Base-by-base conservation (phyloP, 2,329 filamentous ascomycete genomes). In the Scolecobasidium constrictum region DNA sequence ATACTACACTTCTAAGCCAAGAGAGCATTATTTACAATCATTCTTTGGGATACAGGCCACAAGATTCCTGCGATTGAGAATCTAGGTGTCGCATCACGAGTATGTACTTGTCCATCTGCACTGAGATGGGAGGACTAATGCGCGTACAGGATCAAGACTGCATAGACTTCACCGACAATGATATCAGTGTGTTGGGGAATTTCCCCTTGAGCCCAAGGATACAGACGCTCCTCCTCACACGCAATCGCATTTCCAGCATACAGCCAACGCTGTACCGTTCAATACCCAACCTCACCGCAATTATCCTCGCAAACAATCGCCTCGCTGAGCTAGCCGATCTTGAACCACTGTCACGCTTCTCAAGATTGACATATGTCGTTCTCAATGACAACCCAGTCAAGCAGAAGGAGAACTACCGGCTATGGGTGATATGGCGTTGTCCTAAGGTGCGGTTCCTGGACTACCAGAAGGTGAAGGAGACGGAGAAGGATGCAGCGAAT, bases 51-150 rank as follows among this genome's bases (percentile, higher is more conserved):
- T 78, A 72, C 78, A 98, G 92, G 92, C 71, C 88, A 96, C 70
- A 88, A 93, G 71, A 96, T 98, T 63, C 86, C 90, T 56, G 77
- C 83, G 48, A 94, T 98, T 70, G 92, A 98, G 73, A 98, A 98
- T 66, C 68, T 98, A 68, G 92, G 92, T 71, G 85, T 87, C 59
- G 90, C 92, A 31, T 31, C 26, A 55, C 85, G 85, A 59, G 86
- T 94, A 69, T 60, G 82, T 78, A 16, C 39, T 43, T 22, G 12
- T 39, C 22, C 22, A 11, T 16, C 36, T 21, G 9, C 5, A 11
- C 12, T 22, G 19, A 44, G 18, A 7, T 11, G 34, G 7, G 17
- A 9, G 34, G 18, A 19, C 34, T 36, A 42, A 40, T 35, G 16
- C 34, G 31, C 11, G 36, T 37, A 13, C 55, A 93, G 86, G 86